Evolutionary conservation across 371 early-diverging fungal genomes (phyloP).

Genomic region (Batrachochytrium dendrobatidis): DNA sequence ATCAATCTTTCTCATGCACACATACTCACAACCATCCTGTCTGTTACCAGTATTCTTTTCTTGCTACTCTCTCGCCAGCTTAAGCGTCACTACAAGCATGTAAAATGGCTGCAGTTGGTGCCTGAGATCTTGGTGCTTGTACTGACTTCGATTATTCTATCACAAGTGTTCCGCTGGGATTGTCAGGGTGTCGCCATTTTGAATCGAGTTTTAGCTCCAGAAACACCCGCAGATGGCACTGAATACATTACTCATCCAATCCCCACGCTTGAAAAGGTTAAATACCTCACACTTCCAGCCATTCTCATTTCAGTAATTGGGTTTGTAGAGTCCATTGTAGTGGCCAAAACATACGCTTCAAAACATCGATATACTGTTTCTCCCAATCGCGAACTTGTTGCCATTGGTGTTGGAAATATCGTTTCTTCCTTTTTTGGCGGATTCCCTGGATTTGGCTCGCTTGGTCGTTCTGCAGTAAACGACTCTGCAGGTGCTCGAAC

Average conservation of each 20-base stretch:
- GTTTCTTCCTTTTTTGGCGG: slow-evolving; percentile 73
- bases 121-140: slow-evolving; percentile 86
- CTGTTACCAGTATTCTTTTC: slow-evolving; percentile 58
- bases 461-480: slow-evolving; percentile 83
- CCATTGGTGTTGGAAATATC: slow-evolving; percentile 78
- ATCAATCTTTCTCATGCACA: slow-evolving; percentile 49
- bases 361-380: slow-evolving; percentile 81
- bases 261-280: slow-evolving; percentile 51
- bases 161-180: slow-evolving; percentile 59
- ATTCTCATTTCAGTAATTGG: slow-evolving; percentile 86
- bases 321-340: slow-evolving; percentile 90
- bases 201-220: slow-evolving; percentile 50
- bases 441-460: slow-evolving; percentile 84
- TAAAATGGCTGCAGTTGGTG: slow-evolving; percentile 51
- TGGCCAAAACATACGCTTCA: slow-evolving; percentile 81
- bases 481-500: slow-evolving; percentile 82
- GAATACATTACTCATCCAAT: slow-evolving; percentile 31
- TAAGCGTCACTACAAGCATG: slow-evolving; percentile 46
- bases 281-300: slow-evolving; percentile 57
- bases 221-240: not conserved
- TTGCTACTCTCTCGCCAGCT: slow-evolving; percentile 48
- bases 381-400: slow-evolving; percentile 91
- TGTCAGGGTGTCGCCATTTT: slow-evolving; percentile 59
- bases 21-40: slow-evolving; percentile 56
- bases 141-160: slow-evolving; percentile 56